Base-by-base conservation (phyloP, 2,329 filamentous ascomycete species). In the Chrysosporium keratinophilum region DNA sequence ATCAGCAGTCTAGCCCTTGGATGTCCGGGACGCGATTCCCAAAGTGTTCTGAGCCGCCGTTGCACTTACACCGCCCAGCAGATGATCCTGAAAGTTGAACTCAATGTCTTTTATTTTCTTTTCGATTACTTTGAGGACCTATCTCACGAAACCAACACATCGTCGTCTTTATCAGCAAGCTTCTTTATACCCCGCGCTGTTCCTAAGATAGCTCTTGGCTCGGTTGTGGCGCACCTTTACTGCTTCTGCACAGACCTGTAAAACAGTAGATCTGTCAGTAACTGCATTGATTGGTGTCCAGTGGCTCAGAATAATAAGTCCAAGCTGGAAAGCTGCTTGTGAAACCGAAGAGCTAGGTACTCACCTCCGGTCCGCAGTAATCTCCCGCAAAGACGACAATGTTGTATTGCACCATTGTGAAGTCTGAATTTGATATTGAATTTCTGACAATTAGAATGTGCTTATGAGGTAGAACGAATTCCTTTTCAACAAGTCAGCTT, bases 51-150 rank as follows among this genome's bases (percentile, higher is more conserved):
- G 40, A 34, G 19, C 4, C 4, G 41, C 5, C 5, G n/a, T 20
- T 14, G 59, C 57, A 80, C 87, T 76, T 81, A 95, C 91, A 65
- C 93, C 91, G 65, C 93, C 90, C 55, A 98, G 80, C 54, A 94
- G 78, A 68, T 96, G 88, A 54, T 95, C 82, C 67, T 95, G 81
- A 64, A 96, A 85, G 69, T 93, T 88, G 76, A 97, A 95, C 64
- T 84, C 84, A 68, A 85, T 78, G 60, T 83, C 80, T 54, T 83
- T 78, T 66, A 81, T 83, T 62, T 76, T 74, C 63, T 83, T 79
- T 74, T 95, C 86, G 56, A 97, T 76, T 3, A 85, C 78, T 67
- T 84, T 85, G 66, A 97, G 79, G 61, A 93, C 75, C 87, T 94
- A 64, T 15, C 28, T 48, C 19, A 42, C 5, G 14, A 12, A 20